Conservation (phyloP, 2,329 filamentous ascomycete species). For the Sclerotinia nivalis region DNA sequence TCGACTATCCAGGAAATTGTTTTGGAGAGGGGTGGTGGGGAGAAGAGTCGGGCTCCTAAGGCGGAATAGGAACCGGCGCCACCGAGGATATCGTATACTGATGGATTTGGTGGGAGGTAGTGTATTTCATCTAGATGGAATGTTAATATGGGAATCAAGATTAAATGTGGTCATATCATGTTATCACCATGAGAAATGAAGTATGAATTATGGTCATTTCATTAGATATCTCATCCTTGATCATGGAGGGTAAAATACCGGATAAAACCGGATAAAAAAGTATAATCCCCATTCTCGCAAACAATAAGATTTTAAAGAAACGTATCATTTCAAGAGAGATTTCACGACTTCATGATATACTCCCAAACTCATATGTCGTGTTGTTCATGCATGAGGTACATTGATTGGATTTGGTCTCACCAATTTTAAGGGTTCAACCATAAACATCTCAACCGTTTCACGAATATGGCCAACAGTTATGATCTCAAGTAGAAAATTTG, state of each 20-base stretch:
- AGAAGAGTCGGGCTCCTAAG: conserved; percentile 85
- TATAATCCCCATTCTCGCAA: background rate
- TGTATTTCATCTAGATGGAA: conserved; percentile 78
- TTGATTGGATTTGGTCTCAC: too few relatives aligned
- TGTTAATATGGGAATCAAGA: conserved; percentile 26
- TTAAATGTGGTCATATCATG: background rate
- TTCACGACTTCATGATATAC: background rate
- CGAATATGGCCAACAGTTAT: conserved; percentile 4
- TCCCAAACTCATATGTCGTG: background rate
- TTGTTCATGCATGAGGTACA: too few relatives aligned
- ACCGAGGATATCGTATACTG: conserved; percentile 76
- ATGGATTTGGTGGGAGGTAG: conserved; percentile 67
- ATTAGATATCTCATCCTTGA: conserved; percentile 7
- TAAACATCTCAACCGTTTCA: conserved; percentile 14
- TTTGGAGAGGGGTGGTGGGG: conserved; percentile 62
- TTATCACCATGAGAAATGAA: background rate
- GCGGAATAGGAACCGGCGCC: conserved; percentile 87
- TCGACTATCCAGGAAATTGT: conserved; percentile 90
- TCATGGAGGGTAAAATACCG: background rate
- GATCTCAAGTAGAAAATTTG: background rate
- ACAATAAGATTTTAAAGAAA: background rate
- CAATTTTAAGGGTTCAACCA: too few relatives aligned
- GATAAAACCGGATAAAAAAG: background rate
- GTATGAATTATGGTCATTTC: too few relatives aligned
- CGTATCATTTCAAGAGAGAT: too few relatives aligned